Percentiles rank a stretch among this genome's conserved stretches.
Conservation (phyloP, 2,329 filamentous ascomycete genomes). For the Talaromyces rugulosus region DNA sequence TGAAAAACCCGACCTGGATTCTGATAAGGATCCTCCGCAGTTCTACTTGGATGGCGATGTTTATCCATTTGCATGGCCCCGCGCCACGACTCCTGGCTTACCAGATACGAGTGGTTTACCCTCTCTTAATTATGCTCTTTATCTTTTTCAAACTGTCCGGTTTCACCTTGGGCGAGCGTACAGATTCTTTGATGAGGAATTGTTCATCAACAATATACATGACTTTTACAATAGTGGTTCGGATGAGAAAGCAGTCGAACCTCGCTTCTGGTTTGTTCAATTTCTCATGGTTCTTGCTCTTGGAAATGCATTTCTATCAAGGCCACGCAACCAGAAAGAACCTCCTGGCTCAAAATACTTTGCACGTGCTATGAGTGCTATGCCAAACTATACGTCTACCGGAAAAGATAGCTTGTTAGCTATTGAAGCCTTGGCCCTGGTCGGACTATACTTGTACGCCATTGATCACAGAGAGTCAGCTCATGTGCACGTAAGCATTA, state of each 20-base stretch:
- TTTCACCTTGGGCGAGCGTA: background rate
- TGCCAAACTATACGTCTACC: conserved; percentile 30
- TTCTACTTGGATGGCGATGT: background rate
- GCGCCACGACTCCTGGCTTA: background rate
- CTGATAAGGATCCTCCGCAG: background rate
- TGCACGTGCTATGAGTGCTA: conserved; percentile 15
- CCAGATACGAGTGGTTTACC: background rate
- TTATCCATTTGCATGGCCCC: background rate
- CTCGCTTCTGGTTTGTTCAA: conserved; percentile 13
- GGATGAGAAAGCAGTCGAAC: background rate
- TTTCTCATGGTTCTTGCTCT: conserved; percentile 16
- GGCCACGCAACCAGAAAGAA: conserved; percentile 11
- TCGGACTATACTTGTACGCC: conserved; percentile 36
- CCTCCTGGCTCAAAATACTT: conserved; percentile 19
- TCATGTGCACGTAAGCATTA: conserved; percentile 24
- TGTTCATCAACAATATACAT: background rate
- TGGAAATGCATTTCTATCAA: conserved; percentile 17
- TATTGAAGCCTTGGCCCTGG: conserved; percentile 35
- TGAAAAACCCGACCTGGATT: conserved; percentile 15
- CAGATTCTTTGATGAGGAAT: background rate
- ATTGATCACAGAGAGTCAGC: conserved; percentile 36
- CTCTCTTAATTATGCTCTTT: background rate
- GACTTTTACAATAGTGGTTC: background rate
- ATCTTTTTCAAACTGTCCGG: background rate
- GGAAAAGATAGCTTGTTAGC: conserved; percentile 38